Evolutionary conservation across 2,329 filamentous ascomycete species (phyloP).

Genomic region (Microdochium trichocladiopsis): DNA sequence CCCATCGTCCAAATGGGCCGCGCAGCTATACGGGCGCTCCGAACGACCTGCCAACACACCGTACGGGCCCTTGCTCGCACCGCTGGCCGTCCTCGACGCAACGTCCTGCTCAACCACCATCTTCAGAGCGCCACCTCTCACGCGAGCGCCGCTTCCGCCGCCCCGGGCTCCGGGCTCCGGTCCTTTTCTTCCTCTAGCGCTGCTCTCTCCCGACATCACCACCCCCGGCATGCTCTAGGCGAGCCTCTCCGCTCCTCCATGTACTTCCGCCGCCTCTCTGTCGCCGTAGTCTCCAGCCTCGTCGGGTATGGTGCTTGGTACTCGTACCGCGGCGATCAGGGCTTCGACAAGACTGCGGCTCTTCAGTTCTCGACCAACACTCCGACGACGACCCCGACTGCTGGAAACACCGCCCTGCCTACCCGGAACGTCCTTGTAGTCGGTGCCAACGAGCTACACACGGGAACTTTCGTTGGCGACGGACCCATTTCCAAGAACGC

Average conservation of each 20-base stretch:
- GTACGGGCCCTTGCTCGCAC: constrained; percentile 52
- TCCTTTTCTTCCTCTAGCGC: constrained; percentile 27
- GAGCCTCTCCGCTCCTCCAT: constrained; percentile 61
- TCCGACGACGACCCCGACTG: constrained; percentile 16
- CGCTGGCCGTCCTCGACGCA: constrained; percentile 29
- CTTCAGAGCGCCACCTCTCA: constrained; percentile 28
- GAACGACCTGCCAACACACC: constrained; percentile 59
- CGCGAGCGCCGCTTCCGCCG: constrained; percentile 5
- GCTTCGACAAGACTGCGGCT: constrained; percentile 24
- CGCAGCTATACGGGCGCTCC: constrained; percentile 59
- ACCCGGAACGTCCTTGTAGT: constrained; percentile 74
- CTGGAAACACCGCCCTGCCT: constrained; percentile 30
- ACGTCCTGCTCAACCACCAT: constrained; percentile 25
- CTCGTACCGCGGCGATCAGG: constrained; percentile 47
- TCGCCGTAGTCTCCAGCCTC: constrained; percentile 61
- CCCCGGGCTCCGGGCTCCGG: constrained; percentile 28
- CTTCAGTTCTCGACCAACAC: constrained; percentile 35
- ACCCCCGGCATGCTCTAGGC: constrained; percentile 27
- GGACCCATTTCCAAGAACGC: constrained; percentile 83
- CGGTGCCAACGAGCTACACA: constrained; percentile 84
- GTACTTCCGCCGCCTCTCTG: constrained; percentile 63
- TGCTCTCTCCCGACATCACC: constrained; percentile 22
- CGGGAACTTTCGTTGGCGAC: constrained; percentile 77
- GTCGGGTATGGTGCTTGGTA: constrained; percentile 76
- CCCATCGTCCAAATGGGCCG: constrained; percentile 58